Percentiles rank a stretch among this genome's conserved stretches.
These are phyloP conservation scores for Paramecium biaurelia DNA, from an alignment of 73 alveolate genomes.

Conservation along the genomic window DNA sequence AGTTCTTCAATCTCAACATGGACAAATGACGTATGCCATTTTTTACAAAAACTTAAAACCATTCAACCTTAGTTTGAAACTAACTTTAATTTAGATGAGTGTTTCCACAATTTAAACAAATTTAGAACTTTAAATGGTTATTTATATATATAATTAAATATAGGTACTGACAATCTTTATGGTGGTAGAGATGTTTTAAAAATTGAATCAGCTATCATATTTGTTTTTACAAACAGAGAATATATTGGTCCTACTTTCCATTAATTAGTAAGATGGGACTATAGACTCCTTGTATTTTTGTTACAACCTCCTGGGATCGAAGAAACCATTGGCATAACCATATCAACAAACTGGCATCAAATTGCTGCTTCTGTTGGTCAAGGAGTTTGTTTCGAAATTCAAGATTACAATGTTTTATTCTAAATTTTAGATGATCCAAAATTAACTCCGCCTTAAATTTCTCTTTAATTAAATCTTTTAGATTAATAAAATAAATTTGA, in stretches of 20 bases:
- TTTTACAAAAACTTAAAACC: slow-evolving; percentile 3
- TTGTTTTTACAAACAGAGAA: slow-evolving; percentile 24
- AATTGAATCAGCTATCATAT: slow-evolving; percentile 10
- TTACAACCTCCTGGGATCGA: slow-evolving; percentile 38
- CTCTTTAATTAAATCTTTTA: background rate
- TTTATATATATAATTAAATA: background rate
- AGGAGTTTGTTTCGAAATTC: background rate
- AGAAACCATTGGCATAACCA: background rate
- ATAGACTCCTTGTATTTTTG: background rate
- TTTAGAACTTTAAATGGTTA: slow-evolving; percentile 40
- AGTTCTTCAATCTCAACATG: slow-evolving; percentile 41
- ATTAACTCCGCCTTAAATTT: background rate
- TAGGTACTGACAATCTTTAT: slow-evolving; percentile 44
- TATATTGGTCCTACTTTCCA: background rate
- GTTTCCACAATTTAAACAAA: slow-evolving; percentile 26
- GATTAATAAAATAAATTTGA: background rate
- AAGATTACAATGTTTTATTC: background rate
- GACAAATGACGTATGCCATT: slow-evolving; percentile 9
- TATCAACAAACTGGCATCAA: slow-evolving; percentile 15
- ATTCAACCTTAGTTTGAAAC: background rate
- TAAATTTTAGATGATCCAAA: background rate
- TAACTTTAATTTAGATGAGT: slow-evolving; percentile 21
- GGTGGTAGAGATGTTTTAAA: slow-evolving; percentile 43
- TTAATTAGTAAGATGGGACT: slow-evolving; percentile 1
- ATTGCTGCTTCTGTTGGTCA: background rate